Evolutionary conservation across 495 filamentous ascomycete species (phyloP), one percentile per base, ranked within the genome.

Genomic region (Podospora pseudoanserina): DNA sequence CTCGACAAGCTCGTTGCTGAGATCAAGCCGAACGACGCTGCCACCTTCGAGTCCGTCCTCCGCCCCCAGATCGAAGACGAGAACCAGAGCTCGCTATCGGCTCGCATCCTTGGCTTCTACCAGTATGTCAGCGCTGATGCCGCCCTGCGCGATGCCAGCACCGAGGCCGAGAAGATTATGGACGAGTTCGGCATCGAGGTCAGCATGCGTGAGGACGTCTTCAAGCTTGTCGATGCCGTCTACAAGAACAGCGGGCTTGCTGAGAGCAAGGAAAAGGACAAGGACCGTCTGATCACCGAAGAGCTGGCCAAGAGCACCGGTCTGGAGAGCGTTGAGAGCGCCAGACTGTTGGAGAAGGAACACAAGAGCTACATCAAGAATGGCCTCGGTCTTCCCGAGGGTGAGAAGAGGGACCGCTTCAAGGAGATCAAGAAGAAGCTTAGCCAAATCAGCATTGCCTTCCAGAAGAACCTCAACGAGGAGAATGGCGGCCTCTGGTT

Each of bases 1-100:
- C 87, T 95, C 67, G 91, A 98, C 80, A 84, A 84, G 65, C 83
- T 97, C 34, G 93, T 90, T 26, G 83, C 83, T 65, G 84, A 87
- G 39, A 82, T 97, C 67, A 87, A 82, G 65, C 82, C 85, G 23
- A 66, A 87, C 18, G 73, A 77, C 60, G 82, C 83, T 32, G 90
- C 92, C 34, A 87, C 83, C 58, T 94, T 94, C 70, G 83, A 83
- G 44, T 87, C 86, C 28, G 85, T 90, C 28, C 44, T 94, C 57
- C 78, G 79, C n/a, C 88, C 88, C 7, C 84, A 91, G 69, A 85
- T 85, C 57, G 79, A 86, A 39, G 87, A 92, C 73, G 90, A 94
- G 79, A 89, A 94, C 71, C 71, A 76, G 9, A 83, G 83, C 70
- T 81, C 81, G 0, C 80, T 92, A 16, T 84, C 86, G 69, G 77